Conservation (phyloP, 2,329 filamentous ascomycete genomes). For the Pseudocercospora crystallina region DNA sequence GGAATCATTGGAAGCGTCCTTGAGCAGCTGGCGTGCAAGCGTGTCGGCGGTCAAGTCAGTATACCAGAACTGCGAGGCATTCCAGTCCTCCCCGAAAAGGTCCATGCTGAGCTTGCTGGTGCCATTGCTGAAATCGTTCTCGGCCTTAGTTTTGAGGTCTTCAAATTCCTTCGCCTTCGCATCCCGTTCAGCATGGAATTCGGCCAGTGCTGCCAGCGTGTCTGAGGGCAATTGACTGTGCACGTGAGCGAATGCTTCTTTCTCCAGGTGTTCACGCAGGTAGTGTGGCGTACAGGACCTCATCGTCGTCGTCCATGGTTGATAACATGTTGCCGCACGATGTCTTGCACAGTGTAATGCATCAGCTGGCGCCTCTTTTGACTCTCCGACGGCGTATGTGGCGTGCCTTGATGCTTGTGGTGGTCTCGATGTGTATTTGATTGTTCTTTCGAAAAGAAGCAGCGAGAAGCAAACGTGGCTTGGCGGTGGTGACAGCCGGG, state of each 20-base stretch:
- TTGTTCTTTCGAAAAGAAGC: too few species aligned
- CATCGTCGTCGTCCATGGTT: constrained; percentile 25
- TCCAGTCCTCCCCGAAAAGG: constrained; percentile 77
- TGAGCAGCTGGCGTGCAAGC: constrained; percentile 65
- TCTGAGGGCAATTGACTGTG: constrained; percentile 63
- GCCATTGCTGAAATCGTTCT: constrained; percentile 48
- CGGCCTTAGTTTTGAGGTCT: constrained; percentile 62
- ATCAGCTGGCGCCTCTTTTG: neutral
- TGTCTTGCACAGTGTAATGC: constrained; percentile 10
- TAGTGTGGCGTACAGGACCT: constrained; percentile 21
- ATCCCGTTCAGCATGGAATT: constrained; percentile 74
- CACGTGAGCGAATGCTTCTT: constrained; percentile 19
- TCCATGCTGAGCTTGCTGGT: constrained; percentile 59
- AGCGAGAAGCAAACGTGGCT: too few species aligned
- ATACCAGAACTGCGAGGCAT: constrained; percentile 73
- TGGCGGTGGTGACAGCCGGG: too few species aligned
- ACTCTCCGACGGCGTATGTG: too few species aligned
- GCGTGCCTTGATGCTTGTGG: too few species aligned
- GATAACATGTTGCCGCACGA: constrained; percentile 4
- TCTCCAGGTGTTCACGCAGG: neutral
- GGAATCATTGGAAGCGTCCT: constrained; percentile 55
- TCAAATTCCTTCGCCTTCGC: constrained; percentile 66
- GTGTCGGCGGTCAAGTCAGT: constrained; percentile 67
- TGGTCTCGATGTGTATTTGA: too few species aligned
- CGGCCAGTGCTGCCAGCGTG: constrained; percentile 67